Evolutionary conservation across 2,329 filamentous ascomycete species (phyloP), one percentile per base, ranked within the genome.

Genomic region (Colletotrichum sp.): DNA sequence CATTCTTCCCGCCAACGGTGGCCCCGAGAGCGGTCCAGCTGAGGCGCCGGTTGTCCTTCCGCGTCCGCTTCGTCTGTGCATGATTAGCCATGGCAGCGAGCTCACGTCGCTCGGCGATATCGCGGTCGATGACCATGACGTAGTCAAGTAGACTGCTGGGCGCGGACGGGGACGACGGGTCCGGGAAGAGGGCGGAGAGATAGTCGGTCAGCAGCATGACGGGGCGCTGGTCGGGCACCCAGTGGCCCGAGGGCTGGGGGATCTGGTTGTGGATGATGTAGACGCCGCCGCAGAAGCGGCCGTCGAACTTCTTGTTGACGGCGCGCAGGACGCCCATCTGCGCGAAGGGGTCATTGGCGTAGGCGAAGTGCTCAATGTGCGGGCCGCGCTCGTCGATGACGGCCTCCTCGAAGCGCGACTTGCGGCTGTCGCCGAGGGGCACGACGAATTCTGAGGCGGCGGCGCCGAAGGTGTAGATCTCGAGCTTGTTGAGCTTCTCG

Each of bases 401-500:
- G 13, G 76, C 69, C 26, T 79, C 79, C 32, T 79, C 77, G 34
- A 77, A 74, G 65, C 80, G 78, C 12, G 75, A 71, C 36, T 68
- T 78, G 26, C 74, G 74, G 59, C 28, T 73, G 30, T 80, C 79
- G 28, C 82, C 82, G 6, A 83, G 79, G 8, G 85, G 85, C 21
- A 84, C 75, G 36, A 82, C 80, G 76, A 86, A 86, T 75, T 87
- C 85, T 12, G 78, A 78, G 7, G 84, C 82, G 4, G 84, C 81
- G 4, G 85, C 83, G 10, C 87, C 86, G 67, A 88, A 88, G 0
- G 87, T 88, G 80, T 87, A 88, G 18, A 88, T 82, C 73, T 88
- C 85, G 18, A 88, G 81, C 75, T 85, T 86, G 52, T 82, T 76
- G 15, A 84, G 81, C 59, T 82, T 82, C 1, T 84, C 82, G 1